Evolutionary conservation across 208 protist species (phyloP).

Genomic region (Leishmania martiniquensis): DNA sequence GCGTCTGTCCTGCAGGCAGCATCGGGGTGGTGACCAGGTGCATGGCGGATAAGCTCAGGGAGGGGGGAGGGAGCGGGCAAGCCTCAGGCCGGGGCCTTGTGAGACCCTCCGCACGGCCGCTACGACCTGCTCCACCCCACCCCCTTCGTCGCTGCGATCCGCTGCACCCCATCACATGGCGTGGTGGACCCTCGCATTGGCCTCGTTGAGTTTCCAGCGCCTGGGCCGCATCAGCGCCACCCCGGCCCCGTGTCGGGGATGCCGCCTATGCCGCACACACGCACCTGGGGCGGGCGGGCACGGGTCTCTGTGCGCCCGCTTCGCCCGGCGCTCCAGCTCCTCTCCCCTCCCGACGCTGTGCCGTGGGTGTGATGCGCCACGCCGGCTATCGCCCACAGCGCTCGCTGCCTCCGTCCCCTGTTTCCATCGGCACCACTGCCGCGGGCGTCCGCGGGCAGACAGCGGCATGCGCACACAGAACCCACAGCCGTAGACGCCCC

Average conservation of each 20-base stretch:
- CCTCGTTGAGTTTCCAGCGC: neutral
- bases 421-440: no score
- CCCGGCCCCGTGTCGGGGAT: neutral
- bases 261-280: neutral
- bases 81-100: neutral
- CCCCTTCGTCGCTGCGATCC: neutral
- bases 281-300: neutral
- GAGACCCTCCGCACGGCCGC: neutral
- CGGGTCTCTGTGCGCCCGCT: no score
- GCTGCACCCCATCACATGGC: neutral
- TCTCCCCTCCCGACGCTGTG: neutral
- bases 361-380: neutral
- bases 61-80: neutral
- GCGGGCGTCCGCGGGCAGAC: no score
- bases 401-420: no score
- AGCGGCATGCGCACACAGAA: no score
- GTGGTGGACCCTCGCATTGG: neutral
- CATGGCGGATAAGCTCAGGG: neutral
- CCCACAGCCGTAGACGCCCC: no score
- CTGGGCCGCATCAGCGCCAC: neutral
- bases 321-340: neutral
- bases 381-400: neutral
- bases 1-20: neutral
- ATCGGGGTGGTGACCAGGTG: neutral
- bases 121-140: neutral